These are phyloP conservation scores for Zangia roseola DNA, from an alignment of 768 basidiomycete species.

Conservation along the genomic window DNA sequence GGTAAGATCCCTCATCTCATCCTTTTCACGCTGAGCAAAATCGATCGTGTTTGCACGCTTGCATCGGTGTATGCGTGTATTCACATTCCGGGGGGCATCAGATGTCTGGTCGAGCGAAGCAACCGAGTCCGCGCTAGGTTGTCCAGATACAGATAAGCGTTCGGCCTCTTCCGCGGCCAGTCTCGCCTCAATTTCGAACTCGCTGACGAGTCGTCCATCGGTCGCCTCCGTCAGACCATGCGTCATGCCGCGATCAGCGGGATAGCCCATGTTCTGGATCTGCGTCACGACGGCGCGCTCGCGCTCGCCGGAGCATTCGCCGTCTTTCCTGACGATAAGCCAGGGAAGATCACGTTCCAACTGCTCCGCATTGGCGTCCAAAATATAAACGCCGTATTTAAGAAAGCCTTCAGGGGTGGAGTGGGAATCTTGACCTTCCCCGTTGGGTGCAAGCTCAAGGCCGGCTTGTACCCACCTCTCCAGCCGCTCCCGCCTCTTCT, in stretches of 20 bases:
- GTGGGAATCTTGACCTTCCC: constrained; percentile 19
- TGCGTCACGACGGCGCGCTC: constrained; percentile 3
- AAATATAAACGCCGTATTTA: constrained; percentile 31
- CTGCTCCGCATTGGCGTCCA: constrained; percentile 28
- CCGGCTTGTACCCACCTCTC: constrained; percentile 20
- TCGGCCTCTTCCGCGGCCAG: constrained; percentile 5
- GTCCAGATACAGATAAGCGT: background rate
- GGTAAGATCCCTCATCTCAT: constrained; percentile 89
- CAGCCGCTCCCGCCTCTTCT: constrained; percentile 53
- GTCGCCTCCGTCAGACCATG: constrained; percentile 32
- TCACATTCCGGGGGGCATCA: background rate
- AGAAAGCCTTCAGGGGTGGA: constrained; percentile 28
- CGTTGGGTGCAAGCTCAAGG: constrained; percentile 6
- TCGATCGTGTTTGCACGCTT: constrained; percentile 61
- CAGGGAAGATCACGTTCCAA: constrained; percentile 30
- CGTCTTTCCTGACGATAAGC: constrained; percentile 30
- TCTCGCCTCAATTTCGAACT: constrained; percentile 22
- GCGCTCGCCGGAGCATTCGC: constrained; percentile 23
- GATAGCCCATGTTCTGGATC: background rate
- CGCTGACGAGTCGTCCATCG: constrained; percentile 26
- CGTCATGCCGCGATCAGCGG: background rate
- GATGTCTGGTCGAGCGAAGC: background rate
- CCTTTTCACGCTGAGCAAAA: constrained; percentile 80
- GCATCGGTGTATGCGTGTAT: constrained; percentile 25
- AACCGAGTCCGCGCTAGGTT: background rate